phyloP scores from a whole-genome alignment of 768 basidiomycete genomes.

The Tricholoma sp. region DNA sequence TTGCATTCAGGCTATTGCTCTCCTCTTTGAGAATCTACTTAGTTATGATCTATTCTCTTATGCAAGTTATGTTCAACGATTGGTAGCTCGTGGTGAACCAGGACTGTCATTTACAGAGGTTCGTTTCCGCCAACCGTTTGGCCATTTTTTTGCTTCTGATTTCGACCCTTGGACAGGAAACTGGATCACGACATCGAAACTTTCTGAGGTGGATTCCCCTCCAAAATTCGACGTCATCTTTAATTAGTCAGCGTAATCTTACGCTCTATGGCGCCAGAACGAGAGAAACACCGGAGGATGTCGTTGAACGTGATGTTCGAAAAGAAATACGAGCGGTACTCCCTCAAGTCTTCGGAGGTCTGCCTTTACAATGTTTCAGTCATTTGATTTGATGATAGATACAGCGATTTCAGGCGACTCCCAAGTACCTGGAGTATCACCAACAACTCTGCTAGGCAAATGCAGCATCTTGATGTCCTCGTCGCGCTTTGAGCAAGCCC shows the following conservation, averaged over 20 bases:
- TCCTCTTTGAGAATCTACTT: conserved; percentile 69
- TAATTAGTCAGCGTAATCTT: conserved; percentile 64
- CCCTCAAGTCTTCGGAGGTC: conserved; percentile 67
- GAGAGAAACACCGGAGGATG: conserved; percentile 67
- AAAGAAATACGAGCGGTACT: conserved; percentile 60
- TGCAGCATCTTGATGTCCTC: conserved; percentile 48
- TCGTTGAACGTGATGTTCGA: conserved; percentile 65
- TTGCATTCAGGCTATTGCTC: conserved; percentile 56
- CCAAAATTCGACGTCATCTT: conserved; percentile 49
- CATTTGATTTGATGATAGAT: not conserved
- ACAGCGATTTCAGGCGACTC: conserved; percentile 25
- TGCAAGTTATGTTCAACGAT: conserved; percentile 66
- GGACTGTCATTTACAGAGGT: conserved; percentile 56
- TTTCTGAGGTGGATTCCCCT: conserved; percentile 74
- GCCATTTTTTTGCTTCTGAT: conserved; percentile 3
- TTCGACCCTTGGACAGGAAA: conserved; percentile 25
- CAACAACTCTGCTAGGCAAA: conserved; percentile 30
- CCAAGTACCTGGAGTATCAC: conserved; percentile 24
- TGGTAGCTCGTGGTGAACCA: conserved; percentile 74
- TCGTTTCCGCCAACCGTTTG: conserved; percentile 11
- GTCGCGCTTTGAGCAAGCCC: conserved; percentile 70
- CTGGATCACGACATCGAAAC: conserved; percentile 58
- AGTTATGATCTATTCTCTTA: conserved; percentile 72
- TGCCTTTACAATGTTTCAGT: not conserved
- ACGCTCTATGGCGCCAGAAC: conserved; percentile 65